phyloP scores from a whole-genome alignment of 2,329 filamentous ascomycete genomes.

The Hypoxylon sp. region DNA sequence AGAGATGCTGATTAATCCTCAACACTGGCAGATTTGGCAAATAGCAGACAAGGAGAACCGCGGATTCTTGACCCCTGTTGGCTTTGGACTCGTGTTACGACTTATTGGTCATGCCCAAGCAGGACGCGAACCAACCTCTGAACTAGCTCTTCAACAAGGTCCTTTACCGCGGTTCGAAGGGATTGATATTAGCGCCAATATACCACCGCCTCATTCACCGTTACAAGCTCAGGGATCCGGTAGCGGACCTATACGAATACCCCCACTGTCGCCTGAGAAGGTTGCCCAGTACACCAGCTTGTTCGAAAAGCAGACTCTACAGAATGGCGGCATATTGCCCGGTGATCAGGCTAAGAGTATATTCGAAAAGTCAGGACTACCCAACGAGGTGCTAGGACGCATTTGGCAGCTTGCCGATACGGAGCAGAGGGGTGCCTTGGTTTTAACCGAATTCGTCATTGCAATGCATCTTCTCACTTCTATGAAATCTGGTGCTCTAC shows the following conservation, averaged over 20 bases:
- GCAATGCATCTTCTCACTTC: constrained; percentile 97
- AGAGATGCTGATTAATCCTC: constrained; percentile 48
- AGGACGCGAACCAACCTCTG: constrained; percentile 81
- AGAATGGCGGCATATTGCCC: constrained; percentile 78
- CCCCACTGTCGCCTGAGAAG: constrained; percentile 88
- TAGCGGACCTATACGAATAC: constrained; percentile 82
- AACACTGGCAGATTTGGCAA: constrained; percentile 88
- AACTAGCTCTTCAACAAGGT: constrained; percentile 85
- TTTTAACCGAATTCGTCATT: constrained; percentile 93
- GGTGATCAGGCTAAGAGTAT: constrained; percentile 92
- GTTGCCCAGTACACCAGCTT: constrained; percentile 88
- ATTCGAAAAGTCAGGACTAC: constrained; percentile 91
- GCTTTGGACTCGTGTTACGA: constrained; percentile 92
- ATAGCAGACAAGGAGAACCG: constrained; percentile 97
- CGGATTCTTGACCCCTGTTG: constrained; percentile 90
- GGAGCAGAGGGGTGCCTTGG: constrained; percentile 88
- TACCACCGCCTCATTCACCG: constrained; percentile 62
- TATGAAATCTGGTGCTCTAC: constrained; percentile 85
- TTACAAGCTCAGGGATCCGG: constrained; percentile 71
- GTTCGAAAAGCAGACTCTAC: constrained; percentile 88
- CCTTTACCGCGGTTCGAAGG: constrained; percentile 95
- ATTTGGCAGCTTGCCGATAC: constrained; percentile 98
- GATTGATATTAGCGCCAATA: constrained; percentile 61
- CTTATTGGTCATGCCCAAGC: constrained; percentile 97
- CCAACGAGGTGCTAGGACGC: constrained; percentile 90